A percentile compares a stretch with the other conserved stretches of the same genome.
These are phyloP conservation scores for Wakefieldia striispora DNA, from an alignment of 768 basidiomycete species.

Conservation along the genomic window DNA sequence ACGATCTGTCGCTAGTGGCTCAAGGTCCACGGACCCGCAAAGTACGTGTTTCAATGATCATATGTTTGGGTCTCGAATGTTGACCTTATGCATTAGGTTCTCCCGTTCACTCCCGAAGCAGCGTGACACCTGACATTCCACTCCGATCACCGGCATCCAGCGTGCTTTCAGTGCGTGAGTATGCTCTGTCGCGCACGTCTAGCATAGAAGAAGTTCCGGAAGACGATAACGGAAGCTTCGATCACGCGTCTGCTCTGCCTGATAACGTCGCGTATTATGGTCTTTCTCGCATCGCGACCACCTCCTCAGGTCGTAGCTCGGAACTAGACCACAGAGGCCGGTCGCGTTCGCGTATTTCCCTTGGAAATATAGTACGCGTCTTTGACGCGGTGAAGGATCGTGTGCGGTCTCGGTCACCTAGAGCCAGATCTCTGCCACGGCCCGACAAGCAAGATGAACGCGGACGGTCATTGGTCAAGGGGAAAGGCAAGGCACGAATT, in stretches of 20 bases:
- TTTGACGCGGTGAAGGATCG: conserved; percentile 44
- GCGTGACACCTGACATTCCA: conserved; percentile 1
- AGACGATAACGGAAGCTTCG: conserved; percentile 20
- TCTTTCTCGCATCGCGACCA: conserved; percentile 10
- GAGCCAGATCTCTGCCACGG: conserved; percentile 4
- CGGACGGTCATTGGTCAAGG: conserved; percentile 30
- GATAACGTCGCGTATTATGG: conserved; percentile 14
- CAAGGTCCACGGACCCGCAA: conserved; percentile 7
- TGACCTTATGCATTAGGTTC: conserved; percentile 10
- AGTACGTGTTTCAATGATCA: conserved; percentile 4
- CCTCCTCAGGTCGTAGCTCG: conserved; percentile 15
- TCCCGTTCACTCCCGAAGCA: neutral
- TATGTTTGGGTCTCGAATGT: neutral
- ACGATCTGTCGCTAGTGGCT: conserved; percentile 7
- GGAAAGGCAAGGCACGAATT: conserved; percentile 29
- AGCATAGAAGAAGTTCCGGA: conserved; percentile 44
- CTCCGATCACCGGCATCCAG: conserved; percentile 11
- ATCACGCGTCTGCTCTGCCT: conserved; percentile 1
- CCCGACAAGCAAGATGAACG: conserved; percentile 14
- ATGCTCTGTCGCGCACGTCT: conserved; percentile 36
- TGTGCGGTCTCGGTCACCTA: conserved; percentile 49
- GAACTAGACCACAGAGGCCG: conserved; percentile 32
- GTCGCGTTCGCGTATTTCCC: conserved; percentile 48
- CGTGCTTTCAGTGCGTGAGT: conserved; percentile 2
- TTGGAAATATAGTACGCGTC: conserved; percentile 50